Base-by-base conservation (phyloP, 768 basidiomycete species). In the Pleurotus platypus region DNA sequence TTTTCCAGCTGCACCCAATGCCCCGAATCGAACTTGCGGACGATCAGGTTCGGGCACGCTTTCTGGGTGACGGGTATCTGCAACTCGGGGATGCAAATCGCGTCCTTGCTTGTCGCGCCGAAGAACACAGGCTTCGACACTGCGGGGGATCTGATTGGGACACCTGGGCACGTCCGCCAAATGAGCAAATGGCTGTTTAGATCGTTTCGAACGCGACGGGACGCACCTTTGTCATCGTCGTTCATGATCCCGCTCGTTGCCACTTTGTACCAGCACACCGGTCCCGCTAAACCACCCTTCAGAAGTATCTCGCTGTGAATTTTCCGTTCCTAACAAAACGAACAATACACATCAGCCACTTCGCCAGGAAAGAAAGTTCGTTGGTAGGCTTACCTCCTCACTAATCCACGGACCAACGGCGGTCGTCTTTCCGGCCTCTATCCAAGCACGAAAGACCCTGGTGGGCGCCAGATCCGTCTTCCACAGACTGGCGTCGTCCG, bases 1-100 rank as follows among this genome's bases (percentile, higher is more conserved):
- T 59, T 64, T 43, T 72, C 71, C 46, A 67, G 60, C 61, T 70
- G 69, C 16, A 75, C 62, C 76, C 77, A 78, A 61, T 77, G 76
- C 15, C 70, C 72, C 8, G 73, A 68, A 26, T 75, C 67, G 57
- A 75, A 73, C 30, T 76, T 70, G 13, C 62, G 62, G 8, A 74
- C 49, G 1, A 70, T 75, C 18, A 67, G 49, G 30, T 72, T 66
- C 48, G 64, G 62, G 61, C 67, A 68, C 26, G 43, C 55, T 22
- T 62, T 51, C 8, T 37, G 46, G 1, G 66, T 54, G 11, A 42
- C 16, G 0, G 51, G 35, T 42, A 61, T 63, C 5, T 48, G 54
- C 2, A 66, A 2, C 6, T 38, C 46, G 11, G 71, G 45, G 5
- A 69, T 13, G 47, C 64, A 63, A 49, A 76, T 51, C n/a, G 56